Evolutionary conservation across 352 stramenopile species (phyloP).

Genomic region (Globisporangium splendens): DNA sequence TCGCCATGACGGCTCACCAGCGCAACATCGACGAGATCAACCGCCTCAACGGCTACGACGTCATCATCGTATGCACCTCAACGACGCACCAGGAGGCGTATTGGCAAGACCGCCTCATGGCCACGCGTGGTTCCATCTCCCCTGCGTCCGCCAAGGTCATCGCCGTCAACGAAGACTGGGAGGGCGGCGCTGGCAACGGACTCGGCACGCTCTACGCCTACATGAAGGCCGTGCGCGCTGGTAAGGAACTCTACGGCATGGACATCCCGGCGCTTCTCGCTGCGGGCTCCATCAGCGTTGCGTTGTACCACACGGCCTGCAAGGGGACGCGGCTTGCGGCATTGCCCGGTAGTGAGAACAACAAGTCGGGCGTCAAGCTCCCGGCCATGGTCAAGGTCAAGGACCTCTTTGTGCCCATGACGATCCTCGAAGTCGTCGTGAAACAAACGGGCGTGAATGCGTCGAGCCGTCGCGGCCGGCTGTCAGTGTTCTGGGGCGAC

Average conservation of each 20-base stretch:
- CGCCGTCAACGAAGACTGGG: constrained; percentile 96
- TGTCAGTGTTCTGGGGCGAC: constrained; percentile 98
- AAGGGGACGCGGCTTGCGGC: constrained; percentile 97
- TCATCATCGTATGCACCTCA: constrained; percentile 97
- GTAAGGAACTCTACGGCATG: constrained; percentile 80
- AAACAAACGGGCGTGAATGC: constrained; percentile 99
- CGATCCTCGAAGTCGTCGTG: constrained; percentile 96
- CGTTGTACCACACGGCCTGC: constrained; percentile 97
- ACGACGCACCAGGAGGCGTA: constrained; percentile 95
- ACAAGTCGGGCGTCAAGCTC: constrained; percentile 98
- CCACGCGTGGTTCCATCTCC: constrained; percentile 76
- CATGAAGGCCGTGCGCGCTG: constrained; percentile 89
- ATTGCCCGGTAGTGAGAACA: constrained; percentile 96
- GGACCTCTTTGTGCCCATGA: constrained; percentile 90
- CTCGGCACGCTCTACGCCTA: constrained; percentile 96
- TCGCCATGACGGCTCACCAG: constrained; percentile 49
- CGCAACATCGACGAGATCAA: constrained; percentile 88
- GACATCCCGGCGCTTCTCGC: constrained; percentile 85
- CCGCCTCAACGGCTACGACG: constrained; percentile 90
- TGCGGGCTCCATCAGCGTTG: constrained; percentile 82
- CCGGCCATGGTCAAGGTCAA: constrained; percentile 90
- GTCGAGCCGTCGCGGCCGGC: constrained; percentile 87
- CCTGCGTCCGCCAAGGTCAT: constrained; percentile 91
- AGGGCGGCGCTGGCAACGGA: constrained; percentile 94
- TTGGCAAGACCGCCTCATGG: constrained; percentile 95